These are phyloP conservation scores for Hyphopichia khmerensis DNA, from an alignment of 1,139 yeast genomes.

Conservation along the genomic window DNA sequence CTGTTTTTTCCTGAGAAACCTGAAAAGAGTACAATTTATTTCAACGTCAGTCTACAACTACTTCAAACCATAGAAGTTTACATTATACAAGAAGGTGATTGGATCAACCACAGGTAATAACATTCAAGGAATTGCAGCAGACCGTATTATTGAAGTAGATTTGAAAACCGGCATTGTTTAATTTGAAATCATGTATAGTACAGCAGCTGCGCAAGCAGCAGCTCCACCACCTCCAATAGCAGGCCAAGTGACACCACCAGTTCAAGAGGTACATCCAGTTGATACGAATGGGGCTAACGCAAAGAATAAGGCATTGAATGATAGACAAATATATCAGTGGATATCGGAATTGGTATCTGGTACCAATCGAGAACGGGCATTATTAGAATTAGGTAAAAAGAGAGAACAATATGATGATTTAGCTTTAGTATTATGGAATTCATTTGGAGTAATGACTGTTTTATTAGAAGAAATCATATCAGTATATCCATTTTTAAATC, in stretches of 20 bases:
- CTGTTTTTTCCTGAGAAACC: too few relatives aligned
- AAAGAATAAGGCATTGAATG: conserved; percentile 62
- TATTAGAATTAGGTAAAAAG: conserved; percentile 87
- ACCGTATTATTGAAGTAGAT: too few relatives aligned
- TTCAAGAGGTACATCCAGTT: neutral
- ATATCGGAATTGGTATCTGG: conserved; percentile 87
- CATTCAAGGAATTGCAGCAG: too few relatives aligned
- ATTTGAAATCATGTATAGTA: neutral
- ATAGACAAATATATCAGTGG: conserved; percentile 88
- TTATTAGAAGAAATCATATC: conserved; percentile 84
- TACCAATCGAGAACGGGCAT: conserved; percentile 87
- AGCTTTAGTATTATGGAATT: conserved; percentile 91
- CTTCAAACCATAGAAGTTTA: neutral
- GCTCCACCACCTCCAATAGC: neutral
- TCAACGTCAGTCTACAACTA: neutral
- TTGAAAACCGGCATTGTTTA: neutral
- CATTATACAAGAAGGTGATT: too few relatives aligned
- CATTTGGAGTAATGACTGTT: conserved; percentile 95
- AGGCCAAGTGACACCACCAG: conserved; percentile 2
- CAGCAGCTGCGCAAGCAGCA: neutral
- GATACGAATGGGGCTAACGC: conserved; percentile 2
- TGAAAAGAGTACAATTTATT: too few relatives aligned
- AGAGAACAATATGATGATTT: conserved; percentile 93
- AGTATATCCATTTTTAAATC: conserved; percentile 85
- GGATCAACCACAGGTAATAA: too few relatives aligned